These are phyloP conservation scores for Phyllosticta ampelicida DNA, from an alignment of 2,329 filamentous ascomycete genomes.

Conservation along the genomic window DNA sequence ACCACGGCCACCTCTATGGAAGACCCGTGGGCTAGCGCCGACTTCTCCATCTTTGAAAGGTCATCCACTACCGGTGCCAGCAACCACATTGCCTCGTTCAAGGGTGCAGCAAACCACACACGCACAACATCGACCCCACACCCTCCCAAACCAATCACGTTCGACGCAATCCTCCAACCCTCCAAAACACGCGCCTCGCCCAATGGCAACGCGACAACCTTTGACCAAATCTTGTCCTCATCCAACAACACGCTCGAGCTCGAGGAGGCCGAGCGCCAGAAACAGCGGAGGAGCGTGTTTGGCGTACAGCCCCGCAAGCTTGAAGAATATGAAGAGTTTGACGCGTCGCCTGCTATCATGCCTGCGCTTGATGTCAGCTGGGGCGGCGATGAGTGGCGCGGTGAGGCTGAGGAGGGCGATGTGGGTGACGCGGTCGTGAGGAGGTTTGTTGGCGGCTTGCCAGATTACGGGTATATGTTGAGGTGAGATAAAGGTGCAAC, in stretches of 20 bases:
- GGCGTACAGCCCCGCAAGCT: not conserved
- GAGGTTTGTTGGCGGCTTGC: constrained; percentile 19
- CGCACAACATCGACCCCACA: constrained; percentile 3
- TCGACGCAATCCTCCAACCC: constrained; percentile 1
- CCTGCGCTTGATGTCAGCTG: not conserved
- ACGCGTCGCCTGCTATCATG: not conserved
- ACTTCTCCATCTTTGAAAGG: constrained; percentile 22
- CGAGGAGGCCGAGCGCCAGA: not conserved
- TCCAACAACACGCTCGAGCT: not conserved
- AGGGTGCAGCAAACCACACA: not conserved
- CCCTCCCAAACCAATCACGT: not conserved
- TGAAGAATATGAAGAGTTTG: not conserved
- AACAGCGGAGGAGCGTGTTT: not conserved
- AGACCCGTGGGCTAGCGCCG: constrained; percentile 14
- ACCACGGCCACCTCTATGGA: constrained; percentile 10
- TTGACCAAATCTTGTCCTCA: constrained; percentile 7
- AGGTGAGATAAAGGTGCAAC: not conserved
- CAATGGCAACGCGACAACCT: constrained; percentile 2
- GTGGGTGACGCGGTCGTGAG: constrained; percentile 17
- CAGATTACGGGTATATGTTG: constrained; percentile 26
- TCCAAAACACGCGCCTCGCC: constrained; percentile 11
- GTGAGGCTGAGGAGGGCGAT: constrained; percentile 12
- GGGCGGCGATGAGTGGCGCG: not conserved
- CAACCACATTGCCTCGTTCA: not conserved
- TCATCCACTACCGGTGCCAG: not conserved